These are phyloP conservation scores for Aspergillus sp. DNA, from an alignment of 2,329 filamentous ascomycete genomes.

Conservation along the genomic window DNA sequence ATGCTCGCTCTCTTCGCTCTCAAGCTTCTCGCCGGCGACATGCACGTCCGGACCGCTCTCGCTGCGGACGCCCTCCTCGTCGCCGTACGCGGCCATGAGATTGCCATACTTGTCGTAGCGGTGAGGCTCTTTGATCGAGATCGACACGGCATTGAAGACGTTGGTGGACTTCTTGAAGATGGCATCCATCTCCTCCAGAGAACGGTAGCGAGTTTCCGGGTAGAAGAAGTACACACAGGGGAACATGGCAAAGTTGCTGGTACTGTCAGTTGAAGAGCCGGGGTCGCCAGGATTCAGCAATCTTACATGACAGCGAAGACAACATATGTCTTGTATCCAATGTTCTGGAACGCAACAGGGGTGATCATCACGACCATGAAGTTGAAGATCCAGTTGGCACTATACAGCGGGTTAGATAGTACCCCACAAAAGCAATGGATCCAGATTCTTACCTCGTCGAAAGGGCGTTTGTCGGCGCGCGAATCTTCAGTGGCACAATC, in stretches of 20 bases:
- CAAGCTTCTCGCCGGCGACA: conserved; percentile 9
- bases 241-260: conserved; percentile 46
- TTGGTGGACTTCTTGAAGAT: conserved; percentile 51
- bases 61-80: conserved; percentile 19
- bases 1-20: conserved; percentile 17
- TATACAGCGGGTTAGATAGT: too few relatives aligned
- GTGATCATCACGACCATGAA: conserved; percentile 61
- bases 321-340: conserved; percentile 48
- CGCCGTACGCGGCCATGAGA: conserved; percentile 40
- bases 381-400: conserved; percentile 51
- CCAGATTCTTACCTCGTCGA: conserved; percentile 48
- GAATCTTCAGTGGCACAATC: conserved; percentile 47
- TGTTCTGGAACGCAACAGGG: conserved; percentile 49
- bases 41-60: conserved; percentile 4
- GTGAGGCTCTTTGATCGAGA: conserved; percentile 44
- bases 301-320: conserved; percentile 47
- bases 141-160: conserved; percentile 40
- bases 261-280: too few relatives aligned
- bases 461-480: conserved; percentile 55
- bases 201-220: conserved; percentile 50
- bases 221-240: conserved; percentile 53
- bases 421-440: too few relatives aligned
- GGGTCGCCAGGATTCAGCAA: too few relatives aligned
- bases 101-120: conserved; percentile 51
- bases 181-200: conserved; percentile 60